phyloP scores from a whole-genome alignment of 345 rosid species.

The Populus euphratica region DNA sequence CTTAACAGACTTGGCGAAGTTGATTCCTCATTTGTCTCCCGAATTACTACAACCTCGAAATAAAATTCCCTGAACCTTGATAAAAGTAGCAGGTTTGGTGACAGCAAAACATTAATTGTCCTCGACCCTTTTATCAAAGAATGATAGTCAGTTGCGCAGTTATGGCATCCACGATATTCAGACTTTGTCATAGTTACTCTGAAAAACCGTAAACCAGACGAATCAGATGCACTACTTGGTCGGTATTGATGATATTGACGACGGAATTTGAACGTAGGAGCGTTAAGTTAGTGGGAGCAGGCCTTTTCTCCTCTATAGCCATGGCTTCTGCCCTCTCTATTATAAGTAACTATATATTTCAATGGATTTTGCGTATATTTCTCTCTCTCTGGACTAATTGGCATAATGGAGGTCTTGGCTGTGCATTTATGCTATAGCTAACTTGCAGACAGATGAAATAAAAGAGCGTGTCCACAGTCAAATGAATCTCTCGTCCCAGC shows the following conservation, averaged over 20 bases:
- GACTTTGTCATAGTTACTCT: neutral
- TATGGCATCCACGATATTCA: neutral
- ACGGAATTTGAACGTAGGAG: no score
- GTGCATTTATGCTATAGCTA: no score
- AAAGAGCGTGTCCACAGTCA: neutral
- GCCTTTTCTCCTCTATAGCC: no score
- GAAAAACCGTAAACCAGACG: neutral
- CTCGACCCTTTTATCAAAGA: slow-evolving; percentile 43
- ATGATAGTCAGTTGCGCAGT: neutral
- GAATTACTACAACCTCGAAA: slow-evolving; percentile 57
- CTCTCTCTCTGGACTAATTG: no score
- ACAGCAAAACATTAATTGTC: slow-evolving; percentile 60
- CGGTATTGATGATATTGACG: no score
- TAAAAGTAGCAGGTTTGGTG: slow-evolving; percentile 39
- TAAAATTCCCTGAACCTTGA: slow-evolving; percentile 49
- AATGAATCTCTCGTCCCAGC: neutral
- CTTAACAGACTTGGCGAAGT: slow-evolving; percentile 57
- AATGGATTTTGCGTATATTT: no score
- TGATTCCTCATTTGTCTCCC: slow-evolving; percentile 63
- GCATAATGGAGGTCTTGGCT: no score
- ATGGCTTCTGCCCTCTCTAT: neutral
- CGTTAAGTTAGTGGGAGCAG: no score
- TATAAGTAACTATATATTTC: no score
- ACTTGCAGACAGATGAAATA: neutral
- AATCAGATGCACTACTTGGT: no score